phyloP scores from a whole-genome alignment of 2,329 filamentous ascomycete genomes.

The Pseudopithomyces maydicus region DNA sequence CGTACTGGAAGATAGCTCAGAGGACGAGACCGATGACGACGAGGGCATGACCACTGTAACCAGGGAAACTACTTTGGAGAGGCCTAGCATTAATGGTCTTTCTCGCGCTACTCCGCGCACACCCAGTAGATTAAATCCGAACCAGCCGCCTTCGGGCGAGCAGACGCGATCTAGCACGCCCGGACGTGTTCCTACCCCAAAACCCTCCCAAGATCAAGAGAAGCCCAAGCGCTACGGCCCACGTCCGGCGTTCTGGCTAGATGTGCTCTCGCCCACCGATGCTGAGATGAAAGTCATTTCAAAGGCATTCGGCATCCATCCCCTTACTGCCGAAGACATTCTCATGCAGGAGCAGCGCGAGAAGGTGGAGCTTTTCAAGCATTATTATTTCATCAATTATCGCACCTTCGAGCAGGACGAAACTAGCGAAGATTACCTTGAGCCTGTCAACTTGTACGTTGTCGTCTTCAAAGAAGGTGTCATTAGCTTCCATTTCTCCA shows the following conservation, averaged over 20 bases:
- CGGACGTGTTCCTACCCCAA: constrained; percentile 49
- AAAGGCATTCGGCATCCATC: constrained; percentile 94
- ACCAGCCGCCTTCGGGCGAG: constrained; percentile 41
- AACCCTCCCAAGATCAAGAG: constrained; percentile 24
- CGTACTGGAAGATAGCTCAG: constrained; percentile 65
- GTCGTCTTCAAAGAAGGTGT: constrained; percentile 96
- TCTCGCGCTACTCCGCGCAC: constrained; percentile 33
- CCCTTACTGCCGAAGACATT: constrained; percentile 93
- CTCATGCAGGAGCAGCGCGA: constrained; percentile 97
- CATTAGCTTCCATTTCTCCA: constrained; percentile 95
- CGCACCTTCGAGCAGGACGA: constrained; percentile 95
- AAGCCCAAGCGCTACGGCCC: constrained; percentile 64
- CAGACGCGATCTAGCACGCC: constrained; percentile 59
- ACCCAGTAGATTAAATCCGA: constrained; percentile 33
- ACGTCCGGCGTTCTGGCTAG: constrained; percentile 94
- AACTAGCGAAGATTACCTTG: constrained; percentile 85
- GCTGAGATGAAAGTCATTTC: constrained; percentile 93
- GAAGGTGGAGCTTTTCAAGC: constrained; percentile 95
- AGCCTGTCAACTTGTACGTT: constrained; percentile 97
- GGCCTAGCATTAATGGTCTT: constrained; percentile 28
- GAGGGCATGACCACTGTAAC: constrained; percentile 20
- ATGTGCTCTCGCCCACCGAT: constrained; percentile 88
- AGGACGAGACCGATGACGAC: constrained; percentile 67
- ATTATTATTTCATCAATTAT: constrained; percentile 99
- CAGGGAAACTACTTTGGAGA: constrained; percentile 16